Evolutionary conservation across 108 stramenopile species (phyloP), one percentile per base, ranked within the genome.

Genomic region (Parietichytrium sp.): DNA sequence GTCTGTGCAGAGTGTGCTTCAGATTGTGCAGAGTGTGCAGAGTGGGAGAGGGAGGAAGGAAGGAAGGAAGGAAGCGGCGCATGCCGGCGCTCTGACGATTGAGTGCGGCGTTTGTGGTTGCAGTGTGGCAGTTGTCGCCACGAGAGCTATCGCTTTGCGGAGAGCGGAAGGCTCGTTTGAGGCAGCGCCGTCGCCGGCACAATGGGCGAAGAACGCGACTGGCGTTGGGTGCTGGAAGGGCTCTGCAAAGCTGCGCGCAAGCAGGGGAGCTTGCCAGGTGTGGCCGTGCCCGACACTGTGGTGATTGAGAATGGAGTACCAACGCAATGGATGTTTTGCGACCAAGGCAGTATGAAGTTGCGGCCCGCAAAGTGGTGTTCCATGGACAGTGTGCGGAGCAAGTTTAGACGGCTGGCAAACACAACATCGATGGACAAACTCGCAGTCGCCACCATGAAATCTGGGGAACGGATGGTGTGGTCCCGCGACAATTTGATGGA

Each of bases 241-340:
- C 61, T 72, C 6, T 72, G 61, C 3, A 1, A 42, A 27, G 42
- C 29, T 0, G 23, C 45, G n/a, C 29, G 33, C 12, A 10, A 42
- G 16, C 61, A 72, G 10, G 61, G 61, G 6, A 25, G 38, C 18
- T 25, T 72, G 6, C n/a, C 61, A 27, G 61, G 61, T 72, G 45
- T 72, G 2, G 38, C 61, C 0, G 6, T 72, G 6, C 61, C 61
- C 0, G 61, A 72, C 23, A 72, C 61, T 31, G 61, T 72, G 61
- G 38, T 72, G 23, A 45, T 72, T 1, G 61, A 72, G 20, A 72
- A 72, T 25, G 61, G 42, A 10, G 61, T 72, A 1, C 61, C 61
- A 18, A 23, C 61, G 45, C 45, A 23, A 6, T 72, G 61, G 61
- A 42, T n/a, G 23, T 72, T 72, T 38, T 45, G 38, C 8, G 38